Percentiles rank a stretch among this genome's conserved stretches.
phyloP scores from a whole-genome alignment of 768 basidiomycete genomes.

The Kwoniella sp. region DNA sequence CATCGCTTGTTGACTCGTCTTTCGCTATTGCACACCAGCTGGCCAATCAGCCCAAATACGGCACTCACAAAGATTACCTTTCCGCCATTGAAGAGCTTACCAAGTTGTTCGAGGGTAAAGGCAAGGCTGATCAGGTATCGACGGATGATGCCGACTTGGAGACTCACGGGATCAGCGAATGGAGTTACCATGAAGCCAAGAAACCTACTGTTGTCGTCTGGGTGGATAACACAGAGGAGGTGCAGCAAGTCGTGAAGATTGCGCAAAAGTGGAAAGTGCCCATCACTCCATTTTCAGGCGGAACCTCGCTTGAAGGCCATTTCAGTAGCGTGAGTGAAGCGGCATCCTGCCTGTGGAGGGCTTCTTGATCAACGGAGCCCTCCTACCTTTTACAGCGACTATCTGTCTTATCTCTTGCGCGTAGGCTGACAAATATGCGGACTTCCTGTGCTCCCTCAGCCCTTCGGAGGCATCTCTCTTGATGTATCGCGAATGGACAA shows the following conservation, averaged over 20 bases:
- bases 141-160: conserved; percentile 47
- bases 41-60: conserved; percentile 42
- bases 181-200: conserved; percentile 51
- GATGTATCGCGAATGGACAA: conserved; percentile 78
- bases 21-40: conserved; percentile 37
- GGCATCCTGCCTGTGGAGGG: not conserved
- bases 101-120: conserved; percentile 27
- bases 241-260: conserved; percentile 75
- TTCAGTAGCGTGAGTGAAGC: conserved; percentile 66
- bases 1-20: conserved; percentile 29
- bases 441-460: conserved; percentile 26
- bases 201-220: conserved; percentile 53
- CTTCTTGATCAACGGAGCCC: too few species aligned
- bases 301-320: conserved; percentile 85
- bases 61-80: conserved; percentile 34
- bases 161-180: conserved; percentile 48
- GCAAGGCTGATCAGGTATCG: conserved; percentile 35
- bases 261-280: conserved; percentile 74
- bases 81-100: conserved; percentile 41
- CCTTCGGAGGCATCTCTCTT: conserved; percentile 71
- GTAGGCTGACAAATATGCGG: not conserved
- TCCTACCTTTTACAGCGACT: too few species aligned
- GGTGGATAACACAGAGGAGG: conserved; percentile 71
- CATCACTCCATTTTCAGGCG: conserved; percentile 78
- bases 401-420: not conserved